Base-by-base conservation (phyloP, 2,329 filamentous ascomycete species). In the Ophiocordyceps sinensis region DNA sequence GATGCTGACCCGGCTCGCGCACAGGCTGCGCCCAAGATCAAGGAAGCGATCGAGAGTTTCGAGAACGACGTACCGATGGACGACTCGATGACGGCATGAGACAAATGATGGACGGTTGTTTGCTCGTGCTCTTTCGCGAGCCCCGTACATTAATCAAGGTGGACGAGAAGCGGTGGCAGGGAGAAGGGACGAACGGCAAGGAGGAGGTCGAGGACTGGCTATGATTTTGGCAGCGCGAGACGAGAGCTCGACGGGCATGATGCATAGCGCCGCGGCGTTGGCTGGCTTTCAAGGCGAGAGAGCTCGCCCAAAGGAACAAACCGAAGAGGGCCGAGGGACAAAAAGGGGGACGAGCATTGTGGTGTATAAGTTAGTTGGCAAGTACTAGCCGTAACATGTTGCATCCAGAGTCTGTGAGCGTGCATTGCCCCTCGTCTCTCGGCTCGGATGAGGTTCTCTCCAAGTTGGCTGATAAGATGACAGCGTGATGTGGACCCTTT, bases 1-100 rank as follows among this genome's bases (percentile, higher is more conserved):
- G 32, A 7, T 5, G n/a, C 32, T 35, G 15, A 35, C 32, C 2
- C 6, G 9, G 12, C 21, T 10, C n/a, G 35, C 12, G 12, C 17
- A 23, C 37, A 94, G 88, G 86, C 89, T 52, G 87, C 85, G 49
- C 82, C 85, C 47, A 82, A 87, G 60, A 95, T 98, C 62, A 98
- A 96, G 63, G 87, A 94, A 58, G 87, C 86, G 15, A 95, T 98
- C 65, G 89, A 96, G 66, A 82, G 80, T 51, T 73, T 96, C 43
- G 86, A 94, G 53, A 81, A 87, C 43, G 81, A 85, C 45, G 78
- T 84, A 43, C 74, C 79, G 43, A 77, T 84, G 60, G 73, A 79
- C 46, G 75, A 79, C 56, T 77, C 73, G 45, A 76, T 77, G 68
- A 75, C 75, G 62, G 64, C 63, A 62, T 75, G 61, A 72, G 48